phyloP scores from a whole-genome alignment of 768 basidiomycete genomes.

The Leccinum fibrillosum region DNA sequence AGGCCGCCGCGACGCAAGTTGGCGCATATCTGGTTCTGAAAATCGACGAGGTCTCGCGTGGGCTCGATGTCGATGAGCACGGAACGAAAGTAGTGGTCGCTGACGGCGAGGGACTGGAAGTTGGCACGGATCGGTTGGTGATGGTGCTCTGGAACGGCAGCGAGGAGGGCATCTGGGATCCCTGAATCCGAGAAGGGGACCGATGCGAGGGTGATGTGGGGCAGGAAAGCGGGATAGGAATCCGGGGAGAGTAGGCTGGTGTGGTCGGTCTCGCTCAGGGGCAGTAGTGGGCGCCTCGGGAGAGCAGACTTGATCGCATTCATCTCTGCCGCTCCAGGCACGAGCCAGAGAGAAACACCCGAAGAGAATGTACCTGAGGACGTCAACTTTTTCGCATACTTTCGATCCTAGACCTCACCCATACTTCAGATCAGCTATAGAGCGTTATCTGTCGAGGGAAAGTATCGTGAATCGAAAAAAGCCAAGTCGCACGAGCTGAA shows the following conservation, averaged over 20 bases:
- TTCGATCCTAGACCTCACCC: conserved; percentile 17
- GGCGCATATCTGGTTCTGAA: conserved; percentile 49
- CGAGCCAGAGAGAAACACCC: conserved; percentile 72
- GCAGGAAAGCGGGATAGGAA: conserved; percentile 60
- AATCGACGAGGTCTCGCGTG: conserved; percentile 40
- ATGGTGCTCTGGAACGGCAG: conserved; percentile 37
- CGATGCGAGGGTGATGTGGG: conserved; percentile 68
- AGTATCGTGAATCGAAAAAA: neutral
- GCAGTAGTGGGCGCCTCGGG: neutral
- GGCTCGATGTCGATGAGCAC: conserved; percentile 55
- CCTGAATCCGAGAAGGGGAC: conserved; percentile 26
- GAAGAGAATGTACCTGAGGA: neutral
- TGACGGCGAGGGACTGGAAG: conserved; percentile 55
- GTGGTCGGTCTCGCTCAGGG: conserved; percentile 5
- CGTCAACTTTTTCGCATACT: neutral
- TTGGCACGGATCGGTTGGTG: conserved; percentile 34
- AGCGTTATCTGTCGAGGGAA: neutral
- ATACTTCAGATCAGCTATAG: conserved; percentile 3
- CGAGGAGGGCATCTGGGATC: conserved; percentile 28
- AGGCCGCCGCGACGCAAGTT: conserved; percentile 32
- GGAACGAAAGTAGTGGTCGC: conserved; percentile 67
- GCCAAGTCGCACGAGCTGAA: neutral
- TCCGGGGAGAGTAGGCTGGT: conserved; percentile 21
- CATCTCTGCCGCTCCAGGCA: conserved; percentile 48
- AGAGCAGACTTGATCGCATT: conserved; percentile 47